Percentiles rank a stretch among this genome's conserved stretches.
These are phyloP conservation scores for Leptodontidium sp. DNA, from an alignment of 2,329 filamentous ascomycete genomes.

Conservation along the genomic window DNA sequence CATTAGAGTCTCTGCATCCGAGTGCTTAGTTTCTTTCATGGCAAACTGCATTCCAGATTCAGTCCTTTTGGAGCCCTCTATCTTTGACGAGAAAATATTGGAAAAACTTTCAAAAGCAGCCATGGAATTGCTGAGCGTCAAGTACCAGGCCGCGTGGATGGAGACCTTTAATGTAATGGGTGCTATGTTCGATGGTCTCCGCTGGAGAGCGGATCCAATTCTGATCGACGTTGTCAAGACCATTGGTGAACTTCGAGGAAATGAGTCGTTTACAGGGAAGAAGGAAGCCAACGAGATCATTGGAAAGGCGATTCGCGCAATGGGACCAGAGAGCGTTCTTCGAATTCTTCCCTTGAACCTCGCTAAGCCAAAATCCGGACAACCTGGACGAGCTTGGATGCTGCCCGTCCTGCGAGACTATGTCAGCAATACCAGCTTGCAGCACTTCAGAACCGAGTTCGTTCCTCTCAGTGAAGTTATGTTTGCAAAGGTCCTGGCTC, in stretches of 20 bases:
- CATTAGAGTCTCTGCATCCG: slow-evolving; percentile 91
- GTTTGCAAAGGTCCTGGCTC: slow-evolving; percentile 87
- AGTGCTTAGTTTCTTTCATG: slow-evolving; percentile 93
- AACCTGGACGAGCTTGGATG: slow-evolving; percentile 92
- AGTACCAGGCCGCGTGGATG: slow-evolving; percentile 93
- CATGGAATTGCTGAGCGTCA: slow-evolving; percentile 81
- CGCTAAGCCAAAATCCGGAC: slow-evolving; percentile 74
- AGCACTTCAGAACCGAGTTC: slow-evolving; percentile 86
- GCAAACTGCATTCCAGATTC: slow-evolving; percentile 86
- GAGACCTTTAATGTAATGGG: slow-evolving; percentile 91
- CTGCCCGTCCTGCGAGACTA: slow-evolving; percentile 90
- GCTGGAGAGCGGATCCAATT: slow-evolving; percentile 85
- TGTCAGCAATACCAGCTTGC: slow-evolving; percentile 85
- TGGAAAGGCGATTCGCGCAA: slow-evolving; percentile 84
- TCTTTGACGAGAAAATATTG: slow-evolving; percentile 90
- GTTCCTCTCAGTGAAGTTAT: slow-evolving; percentile 89
- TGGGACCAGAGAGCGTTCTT: slow-evolving; percentile 88
- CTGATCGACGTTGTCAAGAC: slow-evolving; percentile 78
- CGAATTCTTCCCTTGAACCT: slow-evolving; percentile 87
- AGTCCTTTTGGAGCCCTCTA: slow-evolving; percentile 85
- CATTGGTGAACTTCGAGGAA: slow-evolving; percentile 86
- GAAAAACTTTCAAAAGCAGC: slow-evolving; percentile 80
- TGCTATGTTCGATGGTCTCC: slow-evolving; percentile 85
- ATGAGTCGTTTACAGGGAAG: slow-evolving; percentile 89
- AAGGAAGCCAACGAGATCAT: slow-evolving; percentile 94